A percentile compares a stretch with the other conserved stretches of the same genome.
phyloP scores from a whole-genome alignment of 2,329 filamentous ascomycete genomes.

The Alternaria sp. region DNA sequence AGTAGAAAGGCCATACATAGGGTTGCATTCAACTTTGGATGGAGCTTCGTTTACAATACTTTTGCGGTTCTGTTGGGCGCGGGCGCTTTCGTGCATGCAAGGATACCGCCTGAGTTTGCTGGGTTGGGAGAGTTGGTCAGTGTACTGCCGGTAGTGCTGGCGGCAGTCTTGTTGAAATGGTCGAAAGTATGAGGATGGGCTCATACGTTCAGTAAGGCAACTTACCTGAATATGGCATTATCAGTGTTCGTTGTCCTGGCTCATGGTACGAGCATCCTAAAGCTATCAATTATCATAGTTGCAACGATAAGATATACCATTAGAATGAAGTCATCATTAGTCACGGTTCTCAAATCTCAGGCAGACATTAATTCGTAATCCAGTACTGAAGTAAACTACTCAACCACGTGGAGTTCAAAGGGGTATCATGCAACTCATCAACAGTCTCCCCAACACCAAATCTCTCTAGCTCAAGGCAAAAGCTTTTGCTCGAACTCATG shows the following conservation, averaged over 20 bases:
- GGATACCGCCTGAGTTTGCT: conserved; percentile 70
- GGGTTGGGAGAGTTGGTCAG: conserved; percentile 76
- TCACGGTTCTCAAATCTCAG: not conserved
- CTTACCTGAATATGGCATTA: too few relatives aligned
- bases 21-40: conserved; percentile 70
- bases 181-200: conserved; percentile 14
- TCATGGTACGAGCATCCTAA: not conserved
- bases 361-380: not conserved
- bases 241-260: too few relatives aligned
- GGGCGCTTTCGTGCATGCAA: conserved; percentile 60
- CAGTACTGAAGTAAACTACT: not conserved
- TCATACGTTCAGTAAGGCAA: too few relatives aligned
- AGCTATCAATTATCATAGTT: not conserved
- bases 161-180: conserved; percentile 58
- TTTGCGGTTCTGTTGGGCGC: conserved; percentile 71
- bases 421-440: conserved; percentile 7
- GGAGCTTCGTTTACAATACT: conserved; percentile 74
- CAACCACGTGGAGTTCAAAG: not conserved
- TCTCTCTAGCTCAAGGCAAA: conserved; percentile 29
- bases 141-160: conserved; percentile 70
- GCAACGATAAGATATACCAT: too few relatives aligned
- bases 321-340: too few relatives aligned
- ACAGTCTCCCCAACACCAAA: not conserved
- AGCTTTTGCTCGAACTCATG: conserved; percentile 46
- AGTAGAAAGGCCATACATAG: conserved; percentile 50